These are phyloP conservation scores for Hanseniaspora mollemarum DNA, from an alignment of 805 yeast genomes.

Conservation along the genomic window DNA sequence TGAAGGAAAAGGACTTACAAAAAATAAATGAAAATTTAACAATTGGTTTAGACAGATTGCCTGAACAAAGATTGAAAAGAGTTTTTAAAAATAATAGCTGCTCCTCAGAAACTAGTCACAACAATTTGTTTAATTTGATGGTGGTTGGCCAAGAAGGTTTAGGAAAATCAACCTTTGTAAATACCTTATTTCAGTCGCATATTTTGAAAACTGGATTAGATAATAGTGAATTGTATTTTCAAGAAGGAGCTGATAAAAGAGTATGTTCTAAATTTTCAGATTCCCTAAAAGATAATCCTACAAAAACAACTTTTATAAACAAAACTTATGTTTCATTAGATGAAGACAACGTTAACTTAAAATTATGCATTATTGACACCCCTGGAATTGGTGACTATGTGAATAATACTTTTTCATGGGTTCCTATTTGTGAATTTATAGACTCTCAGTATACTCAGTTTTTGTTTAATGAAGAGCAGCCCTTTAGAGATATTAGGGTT, in stretches of 20 bases:
- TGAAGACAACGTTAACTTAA: slow-evolving; percentile 49
- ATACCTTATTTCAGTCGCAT: slow-evolving; percentile 58
- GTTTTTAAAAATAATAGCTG: slow-evolving; percentile 11
- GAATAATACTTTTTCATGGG: slow-evolving; percentile 57
- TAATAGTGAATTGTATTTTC: slow-evolving; percentile 27
- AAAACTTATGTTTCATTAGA: slow-evolving; percentile 40
- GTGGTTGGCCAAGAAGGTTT: slow-evolving; percentile 79
- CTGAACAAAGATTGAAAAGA: slow-evolving; percentile 22
- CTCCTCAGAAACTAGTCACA: slow-evolving; percentile 17
- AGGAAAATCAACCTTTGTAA: slow-evolving; percentile 72
- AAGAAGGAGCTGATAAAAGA: slow-evolving; percentile 29
- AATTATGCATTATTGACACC: slow-evolving; percentile 56
- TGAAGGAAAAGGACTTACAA: background rate
- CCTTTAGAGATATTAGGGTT: slow-evolving; percentile 39
- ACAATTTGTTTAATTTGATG: slow-evolving; percentile 54
- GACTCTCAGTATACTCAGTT: slow-evolving; percentile 64
- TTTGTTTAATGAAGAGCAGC: slow-evolving; percentile 71
- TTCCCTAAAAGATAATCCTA: slow-evolving; percentile 46
- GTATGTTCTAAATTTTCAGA: slow-evolving; percentile 32
- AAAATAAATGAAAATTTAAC: background rate
- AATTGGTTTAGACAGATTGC: slow-evolving; percentile 26
- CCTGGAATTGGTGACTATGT: slow-evolving; percentile 66
- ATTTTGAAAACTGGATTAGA: slow-evolving; percentile 30
- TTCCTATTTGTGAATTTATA: slow-evolving; percentile 56
- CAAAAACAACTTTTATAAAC: slow-evolving; percentile 28